These are phyloP conservation scores for Lyophyllum atratum DNA, from an alignment of 768 basidiomycete species.

Conservation along the genomic window DNA sequence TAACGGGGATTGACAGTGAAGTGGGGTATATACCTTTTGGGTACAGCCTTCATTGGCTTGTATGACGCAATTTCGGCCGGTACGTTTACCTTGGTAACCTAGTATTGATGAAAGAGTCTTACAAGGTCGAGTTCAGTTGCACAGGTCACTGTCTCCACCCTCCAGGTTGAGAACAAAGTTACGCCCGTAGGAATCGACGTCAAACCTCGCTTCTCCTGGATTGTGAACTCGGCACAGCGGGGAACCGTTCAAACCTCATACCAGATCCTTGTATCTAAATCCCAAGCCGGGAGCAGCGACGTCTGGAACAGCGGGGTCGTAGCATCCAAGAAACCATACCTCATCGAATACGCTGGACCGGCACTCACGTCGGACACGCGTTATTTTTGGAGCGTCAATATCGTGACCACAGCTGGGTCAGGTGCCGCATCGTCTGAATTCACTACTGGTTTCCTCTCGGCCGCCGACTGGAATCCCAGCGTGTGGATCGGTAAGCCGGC, in stretches of 20 bases:
- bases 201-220: conserved; percentile 29
- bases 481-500: conserved; percentile 28
- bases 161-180: conserved; percentile 25
- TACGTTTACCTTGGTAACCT: not conserved
- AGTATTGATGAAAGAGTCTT: not conserved
- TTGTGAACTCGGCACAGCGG: conserved; percentile 17
- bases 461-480: conserved; percentile 25
- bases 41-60: not conserved
- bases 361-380: conserved; percentile 23
- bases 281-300: conserved; percentile 16
- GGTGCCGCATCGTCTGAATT: conserved; percentile 24
- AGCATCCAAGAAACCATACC: conserved; percentile 21
- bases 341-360: conserved; percentile 26
- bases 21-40: not conserved
- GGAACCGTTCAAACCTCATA: conserved; percentile 24
- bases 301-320: conserved; percentile 27
- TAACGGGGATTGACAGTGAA: not conserved
- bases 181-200: conserved; percentile 27
- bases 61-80: not conserved
- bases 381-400: conserved; percentile 28
- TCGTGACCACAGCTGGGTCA: conserved; percentile 20
- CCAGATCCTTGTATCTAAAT: conserved; percentile 23
- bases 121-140: not conserved
- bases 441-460: conserved; percentile 27
- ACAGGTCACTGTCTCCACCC: conserved; percentile 8